Conservation (phyloP, 352 stramenopile genomes). For the Globisporangium lucens region DNA sequence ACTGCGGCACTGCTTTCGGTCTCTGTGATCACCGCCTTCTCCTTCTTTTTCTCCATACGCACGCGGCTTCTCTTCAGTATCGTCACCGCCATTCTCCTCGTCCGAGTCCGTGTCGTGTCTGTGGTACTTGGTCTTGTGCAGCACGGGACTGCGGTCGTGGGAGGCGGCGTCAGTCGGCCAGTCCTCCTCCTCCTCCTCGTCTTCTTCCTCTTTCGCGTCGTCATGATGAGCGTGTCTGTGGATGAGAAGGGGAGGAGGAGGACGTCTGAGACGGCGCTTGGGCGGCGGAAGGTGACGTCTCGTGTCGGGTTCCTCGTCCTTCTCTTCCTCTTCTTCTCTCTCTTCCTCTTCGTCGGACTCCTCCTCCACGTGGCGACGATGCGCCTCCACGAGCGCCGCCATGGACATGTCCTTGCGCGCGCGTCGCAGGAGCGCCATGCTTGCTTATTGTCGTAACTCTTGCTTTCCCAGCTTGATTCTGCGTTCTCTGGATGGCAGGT, state of each 20-base stretch:
- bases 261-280: background rate
- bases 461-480: constrained; percentile 23
- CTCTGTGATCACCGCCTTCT: background rate
- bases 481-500: background rate
- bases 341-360: background rate
- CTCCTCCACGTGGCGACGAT: constrained; percentile 16
- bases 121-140: background rate
- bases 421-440: constrained; percentile 17
- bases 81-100: background rate
- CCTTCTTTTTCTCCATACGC: background rate
- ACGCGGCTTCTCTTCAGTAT: background rate
- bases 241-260: background rate
- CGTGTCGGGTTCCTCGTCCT: background rate
- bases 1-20: constrained; percentile 3
- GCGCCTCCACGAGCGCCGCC: constrained; percentile 22
- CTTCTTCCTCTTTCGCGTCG: background rate
- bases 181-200: constrained; percentile 6
- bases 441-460: background rate
- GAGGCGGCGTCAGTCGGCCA: background rate
- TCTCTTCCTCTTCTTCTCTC: background rate
- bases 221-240: background rate
- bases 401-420: constrained; percentile 27
- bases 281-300: background rate
- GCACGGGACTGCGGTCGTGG: background rate
- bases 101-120: constrained; percentile 6